A percentile compares a stretch with the other conserved stretches of the same genome.
Conservation (phyloP, 1,284 basidiomycete species). For the Tylopilus sp. region DNA sequence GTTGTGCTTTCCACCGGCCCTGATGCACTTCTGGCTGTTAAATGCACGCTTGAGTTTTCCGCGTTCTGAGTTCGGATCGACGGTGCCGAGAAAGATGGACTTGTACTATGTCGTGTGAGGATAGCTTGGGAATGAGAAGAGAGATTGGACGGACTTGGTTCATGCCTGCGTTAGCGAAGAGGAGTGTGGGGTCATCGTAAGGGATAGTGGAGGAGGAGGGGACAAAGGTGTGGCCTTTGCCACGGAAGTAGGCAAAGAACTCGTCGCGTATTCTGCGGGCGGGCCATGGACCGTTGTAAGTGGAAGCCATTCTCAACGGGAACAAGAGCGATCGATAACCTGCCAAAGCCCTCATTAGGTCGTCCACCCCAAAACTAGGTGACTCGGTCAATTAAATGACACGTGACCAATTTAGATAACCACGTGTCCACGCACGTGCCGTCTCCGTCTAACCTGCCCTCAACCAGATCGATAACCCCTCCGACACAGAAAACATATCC, state of each 20-base stretch:
- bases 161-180: slow-evolving; percentile 99
- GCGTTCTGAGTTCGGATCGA: slow-evolving; percentile 88
- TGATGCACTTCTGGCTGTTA: slow-evolving; percentile 97
- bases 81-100: slow-evolving; percentile 93
- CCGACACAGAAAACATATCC: slow-evolving; percentile 6
- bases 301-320: slow-evolving; percentile 27
- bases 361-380: slow-evolving; percentile 6
- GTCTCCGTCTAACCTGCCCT: slow-evolving; percentile 30
- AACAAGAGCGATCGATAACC: slow-evolving; percentile 25
- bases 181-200: slow-evolving; percentile 94
- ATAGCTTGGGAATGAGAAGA: not conserved
- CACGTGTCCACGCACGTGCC: slow-evolving; percentile 15
- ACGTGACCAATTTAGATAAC: slow-evolving; percentile 25
- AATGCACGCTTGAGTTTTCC: slow-evolving; percentile 89
- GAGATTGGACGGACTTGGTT: slow-evolving; percentile 62
- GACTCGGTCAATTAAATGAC: slow-evolving; percentile 21
- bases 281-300: slow-evolving; percentile 55
- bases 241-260: slow-evolving; percentile 80
- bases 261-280: slow-evolving; percentile 69
- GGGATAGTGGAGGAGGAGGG: slow-evolving; percentile 94
- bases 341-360: slow-evolving; percentile 11
- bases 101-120: slow-evolving; percentile 69
- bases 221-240: slow-evolving; percentile 84
- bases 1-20: slow-evolving; percentile 98
- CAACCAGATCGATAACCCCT: slow-evolving; percentile 35